phyloP scores from a whole-genome alignment of 192 early-diverging fungal species.

The Backusella westeae region DNA sequence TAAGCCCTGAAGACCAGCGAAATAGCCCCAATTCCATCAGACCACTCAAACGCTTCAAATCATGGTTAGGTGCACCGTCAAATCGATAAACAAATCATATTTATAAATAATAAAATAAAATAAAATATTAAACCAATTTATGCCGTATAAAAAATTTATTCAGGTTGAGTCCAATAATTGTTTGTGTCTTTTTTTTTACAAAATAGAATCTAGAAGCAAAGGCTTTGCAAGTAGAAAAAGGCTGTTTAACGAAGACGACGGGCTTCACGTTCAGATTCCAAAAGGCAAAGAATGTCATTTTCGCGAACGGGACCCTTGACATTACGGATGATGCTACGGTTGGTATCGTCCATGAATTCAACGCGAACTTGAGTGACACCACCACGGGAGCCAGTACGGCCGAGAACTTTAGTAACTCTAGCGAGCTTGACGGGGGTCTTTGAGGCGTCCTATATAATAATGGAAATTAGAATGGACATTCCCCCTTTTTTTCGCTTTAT shows the following conservation, averaged over 20 bases:
- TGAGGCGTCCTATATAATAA: conserved; percentile 26
- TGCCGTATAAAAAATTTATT: conserved; percentile 2
- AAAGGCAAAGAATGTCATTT: conserved; percentile 93
- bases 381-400: conserved; percentile 99
- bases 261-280: conserved; percentile 99
- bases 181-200: not conserved
- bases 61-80: conserved; percentile 20
- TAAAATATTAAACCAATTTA: not conserved
- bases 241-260: conserved; percentile 90
- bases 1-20: not conserved
- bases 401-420: conserved; percentile 94
- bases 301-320: conserved; percentile 99
- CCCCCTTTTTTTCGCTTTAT: not conserved
- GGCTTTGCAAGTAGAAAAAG: not conserved
- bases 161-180: not conserved
- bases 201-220: not conserved
- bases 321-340: conserved; percentile 99
- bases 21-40: not conserved
- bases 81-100: not conserved
- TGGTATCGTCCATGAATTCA: conserved; percentile 96
- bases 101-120: not conserved
- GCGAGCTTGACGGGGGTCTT: conserved; percentile 85
- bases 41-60: conserved; percentile 1
- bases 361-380: conserved; percentile 99
- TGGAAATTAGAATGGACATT: not conserved